Evolutionary conservation across 2,329 filamentous ascomycete species (phyloP), one percentile per base, ranked within the genome.

Genomic region (Apiospora koreana): DNA sequence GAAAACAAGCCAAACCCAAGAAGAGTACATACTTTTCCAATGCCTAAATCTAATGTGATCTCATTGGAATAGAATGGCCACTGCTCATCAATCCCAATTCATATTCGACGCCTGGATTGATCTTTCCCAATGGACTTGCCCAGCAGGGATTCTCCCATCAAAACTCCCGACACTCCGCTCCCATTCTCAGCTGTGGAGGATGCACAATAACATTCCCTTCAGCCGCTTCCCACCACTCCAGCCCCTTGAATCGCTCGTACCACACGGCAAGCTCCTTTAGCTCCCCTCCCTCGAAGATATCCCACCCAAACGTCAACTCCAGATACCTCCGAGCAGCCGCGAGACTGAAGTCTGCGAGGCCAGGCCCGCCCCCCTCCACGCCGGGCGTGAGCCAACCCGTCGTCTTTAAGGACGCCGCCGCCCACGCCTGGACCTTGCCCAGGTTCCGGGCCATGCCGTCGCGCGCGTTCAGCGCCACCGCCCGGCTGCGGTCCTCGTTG

Each of bases 301-400:
- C 68, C 50, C 65, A 70, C 31, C 69, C 54, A 45, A 75, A 76
- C 0, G 50, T 68, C 10, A 76, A 64, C 69, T 69, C 69, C 2
- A 74, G 23, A 48, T 75, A 76, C 18, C 74, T 69, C 3, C 71
- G 25, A 12, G 45, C 42, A 3, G 71, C 72, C 5, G 74, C 75
- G 3, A 76, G 46, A 2, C 71, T 64, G 23, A 71, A 23, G 28
- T 76, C 75, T 14, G 73, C 74, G 1, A 76, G 43, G 1, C 74
- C 75, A 2, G 74, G 74, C 1, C 69, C 72, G 2, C 69, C 72
- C 31, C 8, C 65, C 18, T 66, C 68, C 5, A n/a, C n/a, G n/a
- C 72, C 75, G 4, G 74, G 74, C 7, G 75, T 76, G 25, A 76
- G 69, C 73, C 73, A 76, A 7, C 75, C 74, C 1, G 70, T 72